Conservation (phyloP, 108 stramenopile genomes). For the Nitzschia palea region DNA sequence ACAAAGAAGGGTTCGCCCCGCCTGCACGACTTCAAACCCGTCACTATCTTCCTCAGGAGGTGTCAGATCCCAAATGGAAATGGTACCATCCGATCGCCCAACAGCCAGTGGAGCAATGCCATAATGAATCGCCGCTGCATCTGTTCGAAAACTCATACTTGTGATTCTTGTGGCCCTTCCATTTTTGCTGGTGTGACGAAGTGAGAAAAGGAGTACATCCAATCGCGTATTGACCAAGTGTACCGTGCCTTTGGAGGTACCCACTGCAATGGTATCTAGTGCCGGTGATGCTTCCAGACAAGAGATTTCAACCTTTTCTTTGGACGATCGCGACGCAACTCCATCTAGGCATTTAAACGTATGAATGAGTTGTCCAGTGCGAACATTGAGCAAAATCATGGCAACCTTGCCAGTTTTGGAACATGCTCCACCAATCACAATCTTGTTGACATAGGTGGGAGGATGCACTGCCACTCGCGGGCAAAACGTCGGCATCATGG, state of each 20-base stretch:
- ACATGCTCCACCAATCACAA: constrained; percentile 61
- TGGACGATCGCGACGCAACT: neutral
- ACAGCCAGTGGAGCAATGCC: constrained; percentile 82
- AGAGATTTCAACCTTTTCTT: constrained; percentile 42
- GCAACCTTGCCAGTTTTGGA: constrained; percentile 35
- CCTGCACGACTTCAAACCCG: constrained; percentile 20
- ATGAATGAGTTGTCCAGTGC: constrained; percentile 73
- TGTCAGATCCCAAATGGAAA: constrained; percentile 83
- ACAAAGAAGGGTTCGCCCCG: constrained; percentile 55
- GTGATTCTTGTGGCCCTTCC: constrained; percentile 46
- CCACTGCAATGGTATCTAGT: constrained; percentile 84
- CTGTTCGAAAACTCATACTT: constrained; percentile 83
- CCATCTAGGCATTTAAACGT: constrained; percentile 54
- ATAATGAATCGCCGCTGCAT: constrained; percentile 70
- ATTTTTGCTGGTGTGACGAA: constrained; percentile 46
- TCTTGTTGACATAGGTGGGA: constrained; percentile 87
- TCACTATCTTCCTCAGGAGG: constrained; percentile 55
- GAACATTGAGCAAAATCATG: constrained; percentile 76
- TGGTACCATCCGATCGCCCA: constrained; percentile 71
- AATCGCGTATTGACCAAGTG: constrained; percentile 77
- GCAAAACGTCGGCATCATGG: constrained; percentile 44
- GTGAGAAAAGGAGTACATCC: constrained; percentile 67
- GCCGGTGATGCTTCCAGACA: constrained; percentile 76
- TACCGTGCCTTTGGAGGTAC: constrained; percentile 62
- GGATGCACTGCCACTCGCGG: constrained; percentile 74